Base-by-base conservation (phyloP, 306 rosid species). In the Carpinus viminea region DNA sequence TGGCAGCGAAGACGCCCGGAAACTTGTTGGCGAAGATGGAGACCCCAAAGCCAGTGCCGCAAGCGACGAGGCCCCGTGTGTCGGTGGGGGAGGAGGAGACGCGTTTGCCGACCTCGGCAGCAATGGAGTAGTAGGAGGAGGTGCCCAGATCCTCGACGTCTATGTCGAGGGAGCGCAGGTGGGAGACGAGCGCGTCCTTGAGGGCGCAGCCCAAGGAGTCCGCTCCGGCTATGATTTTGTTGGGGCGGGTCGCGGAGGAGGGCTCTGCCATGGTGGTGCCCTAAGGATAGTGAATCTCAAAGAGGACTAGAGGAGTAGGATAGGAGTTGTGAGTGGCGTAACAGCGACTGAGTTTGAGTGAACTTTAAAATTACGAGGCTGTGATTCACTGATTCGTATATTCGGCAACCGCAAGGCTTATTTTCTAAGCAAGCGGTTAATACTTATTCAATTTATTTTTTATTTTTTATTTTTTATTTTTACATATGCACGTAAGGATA, bases 11-110 rank as follows among this genome's bases (percentile, higher is more conserved):
- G 3, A 94, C 91, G 55, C 91, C 91, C 9, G 98, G 96, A 75
- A 85, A 92, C 75, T 94, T 94, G 89, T 94, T 94, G 75, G 98
- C 98, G 77, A 92, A 90, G 72, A 94, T 94, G 41, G 94, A 83
- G 76, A 94, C 98, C 12, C 98, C 98, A 59, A 79, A 85, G 38
- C 98, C 98, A 46, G 98, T 94, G 24, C 98, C 98, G 46, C 98
- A 94, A 18, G 92, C 87, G 31, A 94, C 90, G 74, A 94, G 91
- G 45, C 98, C 97, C 10, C 92, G 93, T 50, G 79, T 68, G 3
- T 87, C 88, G 0, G 91, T 36, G 4, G 91, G 45, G 8, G 76
- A 57, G 10, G 98, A 78, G 28, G 98, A 93, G 78, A 94, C 89
- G 7, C 90, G 90, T 69, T 89, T 89, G 20, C 97, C 96, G 13